Base-by-base conservation (phyloP, 768 basidiomycete genomes). In the Leccinellum rugosiceps region DNA sequence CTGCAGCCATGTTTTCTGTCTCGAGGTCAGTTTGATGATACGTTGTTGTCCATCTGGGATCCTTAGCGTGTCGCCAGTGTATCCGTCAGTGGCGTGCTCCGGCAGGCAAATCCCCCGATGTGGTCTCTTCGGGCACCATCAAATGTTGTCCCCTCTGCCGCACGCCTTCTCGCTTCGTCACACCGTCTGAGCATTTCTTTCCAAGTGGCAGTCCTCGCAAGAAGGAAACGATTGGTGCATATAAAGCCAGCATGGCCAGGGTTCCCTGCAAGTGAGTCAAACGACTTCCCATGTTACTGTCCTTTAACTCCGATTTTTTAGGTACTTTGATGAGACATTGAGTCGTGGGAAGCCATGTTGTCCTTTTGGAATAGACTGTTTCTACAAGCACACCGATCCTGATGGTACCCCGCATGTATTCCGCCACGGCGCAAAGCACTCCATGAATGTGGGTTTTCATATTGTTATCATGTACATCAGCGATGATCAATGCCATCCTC, bases 121-220 rank as follows among this genome's bases (percentile, higher is more conserved):
- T 82, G 6, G 68, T 82, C 23, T 70, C 75, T 35, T 84, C 86
- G 6, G 82, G 80, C 21, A 83, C 80, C 52, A 85, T 80, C 60
- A 92, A 92, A 76, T 84, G 80, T 45, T 93, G 91, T 65, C 90
- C 91, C 0, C 83, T 89, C 75, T 92, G 90, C 66, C 85, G 91
- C 31, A 69, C 78, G 3, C 65, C 77, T 4, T 87, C 89, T 43
- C 80, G 78, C 49, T 91, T 86, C 59, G 82, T 90, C 31, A 86
- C 82, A 11, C 90, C 90, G 0, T 90, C 89, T 3, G 85, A 84
- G n/a, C 75, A 77, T 46, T 91, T 85, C 71, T 85, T 78, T 67
- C 78, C 78, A 15, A 77, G 82, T 3, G 82, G 76, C 4, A 75
- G 82, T 55, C 71, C 78, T 10, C 78, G 77, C 52, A 92, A 89